These are phyloP conservation scores for Firmiana major DNA, from an alignment of 345 rosid species.

Conservation along the genomic window DNA sequence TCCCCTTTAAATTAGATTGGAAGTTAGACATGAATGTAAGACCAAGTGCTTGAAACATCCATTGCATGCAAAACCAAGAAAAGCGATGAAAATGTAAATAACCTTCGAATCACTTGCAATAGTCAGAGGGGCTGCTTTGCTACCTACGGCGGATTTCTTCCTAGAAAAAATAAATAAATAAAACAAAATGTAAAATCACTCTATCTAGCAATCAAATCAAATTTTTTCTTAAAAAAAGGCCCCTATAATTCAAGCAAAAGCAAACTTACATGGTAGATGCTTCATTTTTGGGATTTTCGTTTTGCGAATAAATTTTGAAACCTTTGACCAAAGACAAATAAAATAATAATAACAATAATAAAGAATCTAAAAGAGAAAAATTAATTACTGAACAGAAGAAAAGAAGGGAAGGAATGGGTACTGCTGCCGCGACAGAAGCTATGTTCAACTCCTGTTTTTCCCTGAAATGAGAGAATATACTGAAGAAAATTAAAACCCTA, in stretches of 20 bases:
- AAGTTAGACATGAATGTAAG: background rate
- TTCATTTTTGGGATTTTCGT: conserved; percentile 34
- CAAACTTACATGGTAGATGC: conserved; percentile 40
- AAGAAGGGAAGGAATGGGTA: background rate
- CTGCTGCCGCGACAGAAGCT: background rate
- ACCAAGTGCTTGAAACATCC: background rate
- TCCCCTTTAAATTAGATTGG: conserved; percentile 34
- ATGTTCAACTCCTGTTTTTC: background rate
- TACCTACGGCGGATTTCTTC: conserved; percentile 28
- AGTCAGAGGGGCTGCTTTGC: conserved; percentile 26
- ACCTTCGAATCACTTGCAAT: conserved; percentile 46
- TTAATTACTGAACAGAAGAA: background rate
- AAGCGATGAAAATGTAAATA: conserved; percentile 4
- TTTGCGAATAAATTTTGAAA: conserved; percentile 48
- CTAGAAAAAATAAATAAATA: conserved; percentile 19
- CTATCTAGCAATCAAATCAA: background rate
- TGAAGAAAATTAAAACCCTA: background rate
- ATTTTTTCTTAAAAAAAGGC: background rate
- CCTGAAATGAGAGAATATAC: background rate
- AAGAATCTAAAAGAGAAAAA: background rate
- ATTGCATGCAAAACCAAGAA: background rate
- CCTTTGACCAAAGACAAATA: conserved; percentile 16
- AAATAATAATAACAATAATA: too few relatives aligned
- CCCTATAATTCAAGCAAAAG: background rate
- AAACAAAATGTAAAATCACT: background rate